Evolutionary conservation across 2,329 filamentous ascomycete species (phyloP), one percentile per base, ranked within the genome.

Genomic region (Chaetomium sp.): DNA sequence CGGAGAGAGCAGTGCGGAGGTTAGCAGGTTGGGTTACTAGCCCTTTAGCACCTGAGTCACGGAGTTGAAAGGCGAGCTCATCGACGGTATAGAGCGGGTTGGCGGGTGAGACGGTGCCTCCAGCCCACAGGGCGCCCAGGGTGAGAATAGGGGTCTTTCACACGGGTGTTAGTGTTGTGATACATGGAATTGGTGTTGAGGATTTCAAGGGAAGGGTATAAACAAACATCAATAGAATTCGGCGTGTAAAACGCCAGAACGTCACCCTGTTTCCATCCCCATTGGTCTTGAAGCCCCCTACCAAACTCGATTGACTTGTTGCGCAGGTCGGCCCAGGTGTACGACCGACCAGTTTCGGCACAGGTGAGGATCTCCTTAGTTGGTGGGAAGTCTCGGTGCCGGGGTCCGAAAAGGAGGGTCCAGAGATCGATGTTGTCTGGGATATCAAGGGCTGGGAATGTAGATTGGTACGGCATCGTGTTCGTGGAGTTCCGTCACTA

Each of bases 71-170:
- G 4, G 87, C 84, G 37, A 96, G 79, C 71, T 97, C 92, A 8
- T 89, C 83, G 10, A 81, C 81, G 0, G 88, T 95, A 72, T 96
- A 96, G 4, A 85, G 84, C 19, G 91, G 91, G 67, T 96, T 96
- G 2, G 89, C 91, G 0, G 91, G 90, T n/a, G 86, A 90, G 9
- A 89, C 74, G 51, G 89, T 76, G 35, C 88, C 91, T 46, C 91
- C 91, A 0, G 89, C 87, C 88, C 89, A 96, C 61, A 87, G 82
- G 8, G 83, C 79, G 34, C 91, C 91, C 76, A 89, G 89, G 70
- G 83, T 89, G 47, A 91, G 71, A 3, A 86, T 76, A 0, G 89
- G 86, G 0, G 86, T 89, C 59, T 62, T 35, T 10, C 27, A 27
- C 7, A 36, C 36, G 10, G 37, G 52, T 51, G 44, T 38, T 19